phyloP scores from a whole-genome alignment of 305 asterid species.

The Solanum hybrid region DNA sequence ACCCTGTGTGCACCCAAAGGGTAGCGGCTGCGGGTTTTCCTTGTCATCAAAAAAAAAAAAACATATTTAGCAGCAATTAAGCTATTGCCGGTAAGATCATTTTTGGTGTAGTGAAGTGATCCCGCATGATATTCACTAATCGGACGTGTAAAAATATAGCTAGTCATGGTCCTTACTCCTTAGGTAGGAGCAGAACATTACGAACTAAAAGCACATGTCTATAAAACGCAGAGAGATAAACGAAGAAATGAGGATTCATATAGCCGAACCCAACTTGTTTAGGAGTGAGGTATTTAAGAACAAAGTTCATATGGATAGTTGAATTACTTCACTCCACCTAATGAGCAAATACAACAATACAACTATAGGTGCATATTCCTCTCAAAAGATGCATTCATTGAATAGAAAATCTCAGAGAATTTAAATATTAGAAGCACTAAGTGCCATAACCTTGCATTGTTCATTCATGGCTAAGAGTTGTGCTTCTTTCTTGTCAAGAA shows the following conservation, averaged over 20 bases:
- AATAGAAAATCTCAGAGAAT: background rate
- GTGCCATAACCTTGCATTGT: slow-evolving; percentile 95
- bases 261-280: background rate
- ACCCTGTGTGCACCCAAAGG: too few relatives aligned
- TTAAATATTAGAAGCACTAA: slow-evolving; percentile 42
- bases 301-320: background rate
- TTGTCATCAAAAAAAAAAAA: too few relatives aligned
- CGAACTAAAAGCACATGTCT: background rate
- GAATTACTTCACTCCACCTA: slow-evolving; percentile 1
- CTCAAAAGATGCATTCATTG: background rate
- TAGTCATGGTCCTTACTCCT: background rate
- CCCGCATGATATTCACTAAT: background rate
- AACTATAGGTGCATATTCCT: background rate
- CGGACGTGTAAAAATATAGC: background rate
- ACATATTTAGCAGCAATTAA: background rate
- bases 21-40: too few relatives aligned
- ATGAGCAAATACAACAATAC: slow-evolving; percentile 5
- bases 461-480: slow-evolving; percentile 98
- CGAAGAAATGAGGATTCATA: background rate
- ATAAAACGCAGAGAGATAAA: background rate
- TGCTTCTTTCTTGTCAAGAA: slow-evolving; percentile 94
- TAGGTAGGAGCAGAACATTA: background rate
- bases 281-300: background rate
- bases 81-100: background rate
- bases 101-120: background rate